Conservation (phyloP, 1,284 basidiomycete genomes). For the Boletus chippewaensis region DNA sequence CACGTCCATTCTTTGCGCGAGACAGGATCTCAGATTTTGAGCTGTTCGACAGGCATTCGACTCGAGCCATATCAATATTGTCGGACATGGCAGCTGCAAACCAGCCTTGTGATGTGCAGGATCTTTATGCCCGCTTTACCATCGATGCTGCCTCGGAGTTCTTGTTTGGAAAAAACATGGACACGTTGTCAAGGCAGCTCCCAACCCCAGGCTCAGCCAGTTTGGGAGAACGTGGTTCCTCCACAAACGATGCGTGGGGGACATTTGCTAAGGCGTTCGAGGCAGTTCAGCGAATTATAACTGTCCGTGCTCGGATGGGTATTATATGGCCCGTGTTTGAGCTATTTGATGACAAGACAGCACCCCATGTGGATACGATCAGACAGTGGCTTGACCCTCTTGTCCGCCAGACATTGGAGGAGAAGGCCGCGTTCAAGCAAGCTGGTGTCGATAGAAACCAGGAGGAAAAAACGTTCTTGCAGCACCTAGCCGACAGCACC, state of each 20-base stretch:
- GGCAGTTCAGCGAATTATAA: constrained; percentile 50
- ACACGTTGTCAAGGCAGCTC: constrained; percentile 51
- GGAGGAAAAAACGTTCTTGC: constrained; percentile 55
- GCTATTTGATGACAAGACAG: constrained; percentile 51
- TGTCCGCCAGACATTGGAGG: constrained; percentile 45
- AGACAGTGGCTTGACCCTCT: constrained; percentile 57
- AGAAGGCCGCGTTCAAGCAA: constrained; percentile 38
- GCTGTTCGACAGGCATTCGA: constrained; percentile 52
- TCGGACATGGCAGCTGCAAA: constrained; percentile 34
- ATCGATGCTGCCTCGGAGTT: constrained; percentile 67
- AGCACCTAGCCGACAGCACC: constrained; percentile 59
- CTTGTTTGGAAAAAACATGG: constrained; percentile 55
- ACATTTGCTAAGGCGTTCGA: constrained; percentile 62
- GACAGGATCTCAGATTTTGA: constrained; percentile 66
- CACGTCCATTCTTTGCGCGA: constrained; percentile 67
- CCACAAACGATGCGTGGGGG: constrained; percentile 53
- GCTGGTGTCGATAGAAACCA: constrained; percentile 36
- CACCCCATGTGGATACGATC: constrained; percentile 46
- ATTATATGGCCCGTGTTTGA: constrained; percentile 65
- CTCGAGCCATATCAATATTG: constrained; percentile 45
- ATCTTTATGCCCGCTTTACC: constrained; percentile 62
- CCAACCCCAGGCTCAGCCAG: constrained; percentile 42
- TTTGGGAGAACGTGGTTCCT: constrained; percentile 54
- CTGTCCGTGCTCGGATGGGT: constrained; percentile 48
- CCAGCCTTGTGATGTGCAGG: constrained; percentile 54